Evolutionary conservation across 768 basidiomycete genomes (phyloP).

Genomic region (Boletus eberwhitei): DNA sequence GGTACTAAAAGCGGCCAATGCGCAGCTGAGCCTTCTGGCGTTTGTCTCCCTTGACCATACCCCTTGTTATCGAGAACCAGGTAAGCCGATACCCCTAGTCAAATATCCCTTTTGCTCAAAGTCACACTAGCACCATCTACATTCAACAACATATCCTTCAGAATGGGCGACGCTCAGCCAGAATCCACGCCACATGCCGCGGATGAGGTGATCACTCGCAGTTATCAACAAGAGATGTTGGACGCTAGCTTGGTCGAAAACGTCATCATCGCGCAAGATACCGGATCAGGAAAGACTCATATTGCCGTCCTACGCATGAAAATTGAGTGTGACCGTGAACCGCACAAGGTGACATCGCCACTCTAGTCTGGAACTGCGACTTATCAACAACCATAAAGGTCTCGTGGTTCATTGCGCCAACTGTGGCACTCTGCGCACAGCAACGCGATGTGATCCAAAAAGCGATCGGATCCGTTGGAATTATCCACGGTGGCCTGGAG

Average conservation of each 20-base stretch:
- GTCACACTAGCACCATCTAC: not conserved
- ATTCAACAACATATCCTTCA: not conserved
- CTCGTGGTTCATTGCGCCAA: constrained; percentile 79
- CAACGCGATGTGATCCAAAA: constrained; percentile 55
- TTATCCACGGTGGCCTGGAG: constrained; percentile 66
- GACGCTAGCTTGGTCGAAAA: constrained; percentile 63
- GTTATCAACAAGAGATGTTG: constrained; percentile 78
- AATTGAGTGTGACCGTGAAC: constrained; percentile 58
- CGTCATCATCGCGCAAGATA: constrained; percentile 74
- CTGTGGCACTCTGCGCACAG: constrained; percentile 72
- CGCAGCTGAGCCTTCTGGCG: not conserved
- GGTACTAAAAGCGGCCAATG: not conserved
- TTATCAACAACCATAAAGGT: constrained; percentile 39
- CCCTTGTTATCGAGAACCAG: not conserved
- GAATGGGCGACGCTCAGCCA: constrained; percentile 10
- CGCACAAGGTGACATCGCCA: constrained; percentile 48
- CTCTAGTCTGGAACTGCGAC: not conserved
- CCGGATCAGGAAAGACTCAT: constrained; percentile 78
- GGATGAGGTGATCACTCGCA: constrained; percentile 36
- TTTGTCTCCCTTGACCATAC: not conserved
- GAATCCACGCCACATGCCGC: not conserved
- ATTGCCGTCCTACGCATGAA: constrained; percentile 73
- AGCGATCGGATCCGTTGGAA: constrained; percentile 60
- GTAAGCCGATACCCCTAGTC: not conserved
- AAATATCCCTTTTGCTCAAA: not conserved